A percentile compares a stretch with the other conserved stretches of the same genome.
These are phyloP conservation scores for Trypanosoma melophagium DNA, from an alignment of 208 protist species.

Conservation along the genomic window DNA sequence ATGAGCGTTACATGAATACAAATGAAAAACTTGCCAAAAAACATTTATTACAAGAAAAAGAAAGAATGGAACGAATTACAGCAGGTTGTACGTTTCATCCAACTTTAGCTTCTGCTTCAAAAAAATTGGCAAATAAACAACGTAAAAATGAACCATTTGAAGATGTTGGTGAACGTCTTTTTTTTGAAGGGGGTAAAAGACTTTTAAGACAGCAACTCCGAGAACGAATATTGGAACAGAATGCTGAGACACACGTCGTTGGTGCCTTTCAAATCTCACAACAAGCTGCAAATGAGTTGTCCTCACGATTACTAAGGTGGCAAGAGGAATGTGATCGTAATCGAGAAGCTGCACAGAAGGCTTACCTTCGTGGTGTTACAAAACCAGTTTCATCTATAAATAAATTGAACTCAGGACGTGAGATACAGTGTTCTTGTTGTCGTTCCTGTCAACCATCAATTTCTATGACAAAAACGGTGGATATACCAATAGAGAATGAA, in stretches of 20 bases:
- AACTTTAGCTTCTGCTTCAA: constrained; percentile 36
- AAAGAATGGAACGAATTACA: constrained; percentile 36
- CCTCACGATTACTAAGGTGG: constrained; percentile 56
- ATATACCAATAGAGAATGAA: constrained; percentile 27
- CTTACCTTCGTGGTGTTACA: constrained; percentile 22
- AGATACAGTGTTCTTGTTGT: too few species aligned
- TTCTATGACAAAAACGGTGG: background rate
- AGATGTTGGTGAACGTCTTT: constrained; percentile 64
- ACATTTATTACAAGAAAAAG: constrained; percentile 30
- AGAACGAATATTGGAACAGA: constrained; percentile 37
- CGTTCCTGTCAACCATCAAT: background rate
- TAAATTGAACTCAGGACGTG: too few species aligned
- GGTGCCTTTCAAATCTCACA: constrained; percentile 45
- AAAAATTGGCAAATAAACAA: constrained; percentile 33
- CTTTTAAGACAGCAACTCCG: constrained; percentile 81
- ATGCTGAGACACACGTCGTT: constrained; percentile 33
- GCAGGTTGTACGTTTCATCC: constrained; percentile 64
- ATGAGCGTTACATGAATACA: constrained; percentile 35
- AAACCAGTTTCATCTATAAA: background rate
- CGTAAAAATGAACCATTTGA: constrained; percentile 48
- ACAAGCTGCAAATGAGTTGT: constrained; percentile 34
- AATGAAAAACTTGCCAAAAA: constrained; percentile 31
- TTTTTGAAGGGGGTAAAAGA: constrained; percentile 68
- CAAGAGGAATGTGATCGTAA: constrained; percentile 36
- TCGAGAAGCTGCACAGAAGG: constrained; percentile 29